A percentile compares a stretch with the other conserved stretches of the same genome.
These are phyloP conservation scores for Isabelozyma pseudorhagii DNA, from an alignment of 805 yeast genomes.

Conservation along the genomic window DNA sequence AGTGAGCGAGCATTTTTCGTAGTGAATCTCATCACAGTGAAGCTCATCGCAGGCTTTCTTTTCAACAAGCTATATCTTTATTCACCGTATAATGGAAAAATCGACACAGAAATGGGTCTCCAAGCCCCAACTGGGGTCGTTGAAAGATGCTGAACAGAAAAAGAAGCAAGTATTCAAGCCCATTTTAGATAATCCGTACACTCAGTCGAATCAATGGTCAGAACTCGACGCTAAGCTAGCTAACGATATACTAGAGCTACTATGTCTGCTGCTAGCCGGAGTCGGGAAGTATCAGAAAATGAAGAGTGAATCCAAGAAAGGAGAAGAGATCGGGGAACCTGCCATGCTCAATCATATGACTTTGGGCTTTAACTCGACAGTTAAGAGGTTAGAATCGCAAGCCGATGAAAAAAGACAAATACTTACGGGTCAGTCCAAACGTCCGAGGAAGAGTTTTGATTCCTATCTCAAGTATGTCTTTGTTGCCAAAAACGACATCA, in stretches of 20 bases:
- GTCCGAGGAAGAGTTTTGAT: not conserved
- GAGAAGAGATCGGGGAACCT: slow-evolving; percentile 14
- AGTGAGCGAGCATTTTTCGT: too few species aligned
- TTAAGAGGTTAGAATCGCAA: slow-evolving; percentile 43
- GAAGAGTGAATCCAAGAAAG: not conserved
- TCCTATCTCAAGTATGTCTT: slow-evolving; percentile 43
- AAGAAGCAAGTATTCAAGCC: slow-evolving; percentile 62
- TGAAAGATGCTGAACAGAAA: slow-evolving; percentile 49
- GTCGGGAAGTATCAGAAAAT: slow-evolving; percentile 22
- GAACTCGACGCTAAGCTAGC: slow-evolving; percentile 37
- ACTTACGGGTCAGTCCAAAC: not conserved
- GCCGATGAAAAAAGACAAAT: slow-evolving; percentile 20
- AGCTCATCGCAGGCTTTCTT: not conserved
- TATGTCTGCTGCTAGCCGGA: slow-evolving; percentile 30
- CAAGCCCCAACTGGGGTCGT: slow-evolving; percentile 25
- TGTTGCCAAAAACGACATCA: slow-evolving; percentile 58
- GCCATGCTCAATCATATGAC: slow-evolving; percentile 22
- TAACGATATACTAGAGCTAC: slow-evolving; percentile 33
- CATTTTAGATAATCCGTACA: slow-evolving; percentile 59
- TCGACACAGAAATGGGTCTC: not conserved
- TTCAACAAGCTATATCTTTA: too few species aligned
- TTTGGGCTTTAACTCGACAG: slow-evolving; percentile 57
- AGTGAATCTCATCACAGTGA: too few species aligned
- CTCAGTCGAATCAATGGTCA: slow-evolving; percentile 43
- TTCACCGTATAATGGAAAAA: too few species aligned